Base-by-base conservation (phyloP, 768 basidiomycete genomes). In the Symmetrospora coprosmae region DNA sequence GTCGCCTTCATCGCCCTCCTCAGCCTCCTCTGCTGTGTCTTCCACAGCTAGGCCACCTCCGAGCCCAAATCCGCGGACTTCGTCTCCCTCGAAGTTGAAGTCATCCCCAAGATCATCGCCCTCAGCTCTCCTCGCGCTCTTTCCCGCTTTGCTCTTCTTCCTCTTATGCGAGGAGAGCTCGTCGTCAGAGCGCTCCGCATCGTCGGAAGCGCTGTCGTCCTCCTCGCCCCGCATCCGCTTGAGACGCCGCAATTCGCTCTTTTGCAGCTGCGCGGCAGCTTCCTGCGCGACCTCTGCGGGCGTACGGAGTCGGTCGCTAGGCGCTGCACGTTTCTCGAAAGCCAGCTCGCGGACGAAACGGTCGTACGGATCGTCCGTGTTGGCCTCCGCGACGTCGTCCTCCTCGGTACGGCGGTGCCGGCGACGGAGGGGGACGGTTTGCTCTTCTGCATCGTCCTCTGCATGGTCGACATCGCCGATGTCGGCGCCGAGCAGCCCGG, bases 61-160 rank as follows among this genome's bases (percentile, higher is more conserved):
- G 34, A 67, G 37, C 5, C 53, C 53, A 39, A 62, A 61, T 2
- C 52, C 64, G 13, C 62, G 52, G 19, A 64, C 64, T 31, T 61
- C 64, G 13, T 61, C 55, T 34, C 66, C 69, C 35, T 64, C 64
- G 8, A 67, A 43, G 34, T 50, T 63, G 56, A 71, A 88, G 69
- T 91, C 89, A 66, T 92, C 90, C n/a, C 87, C 88, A 41, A 92
- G 72, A 69, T 94, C 91, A 72, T 96, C 92, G 1, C 80, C 87
- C 48, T 76, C 73, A n/a, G 74, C 67, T 37, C 31, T 49, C 63
- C 78, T 71, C 66, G 77, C 77, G 60, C 81, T 76, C 71, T 83
- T 83, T 66, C 72, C 72, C 31, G 68, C 68, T 37, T 70, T 76
- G 64, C 53, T 11, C 21, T 9, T 25, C 43, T 46, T 46, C 25